Conservation (phyloP, 2,329 filamentous ascomycete genomes). For the Verticillium nonalfalfae region DNA sequence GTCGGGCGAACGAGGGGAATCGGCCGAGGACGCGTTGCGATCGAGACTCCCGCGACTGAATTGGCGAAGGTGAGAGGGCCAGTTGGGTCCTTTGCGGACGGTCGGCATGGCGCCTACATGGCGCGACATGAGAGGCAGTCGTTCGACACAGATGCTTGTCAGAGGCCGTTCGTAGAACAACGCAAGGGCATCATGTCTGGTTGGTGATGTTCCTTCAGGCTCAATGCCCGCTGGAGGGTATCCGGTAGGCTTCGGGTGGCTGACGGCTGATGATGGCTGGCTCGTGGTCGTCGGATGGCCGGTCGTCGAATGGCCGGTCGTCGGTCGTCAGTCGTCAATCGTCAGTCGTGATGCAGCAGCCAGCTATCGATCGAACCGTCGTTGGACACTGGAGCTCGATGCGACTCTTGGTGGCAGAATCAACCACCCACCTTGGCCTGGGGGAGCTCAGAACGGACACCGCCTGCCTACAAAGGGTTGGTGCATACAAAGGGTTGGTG, state of each 20-base stretch:
- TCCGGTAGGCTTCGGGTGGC: neutral
- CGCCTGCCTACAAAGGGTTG: neutral
- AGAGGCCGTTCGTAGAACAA: constrained; percentile 1
- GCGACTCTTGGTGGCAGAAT: neutral
- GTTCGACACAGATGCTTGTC: constrained; percentile 2
- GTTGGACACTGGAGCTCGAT: neutral
- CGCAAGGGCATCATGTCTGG: neutral
- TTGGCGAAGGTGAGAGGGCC: constrained; percentile 47
- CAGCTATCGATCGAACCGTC: neutral
- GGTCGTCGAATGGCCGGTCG: neutral
- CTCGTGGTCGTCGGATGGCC: neutral
- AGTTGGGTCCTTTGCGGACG: constrained; percentile 39
- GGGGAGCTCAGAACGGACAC: neutral
- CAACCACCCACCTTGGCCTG: neutral
- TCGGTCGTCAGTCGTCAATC: neutral
- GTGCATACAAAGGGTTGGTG: too few species aligned
- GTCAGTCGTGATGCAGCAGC: neutral
- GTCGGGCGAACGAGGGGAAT: constrained; percentile 37
- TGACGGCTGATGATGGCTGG: neutral
- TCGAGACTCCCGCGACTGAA: constrained; percentile 42
- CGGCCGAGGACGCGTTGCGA: constrained; percentile 25
- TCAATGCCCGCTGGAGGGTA: neutral
- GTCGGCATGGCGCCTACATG: constrained; percentile 31
- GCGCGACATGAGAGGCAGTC: constrained; percentile 28
- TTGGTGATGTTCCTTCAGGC: neutral